A percentile compares a stretch with the other conserved stretches of the same genome.
Conservation (phyloP, 768 basidiomycete species). For the Calvatia gigantea region DNA sequence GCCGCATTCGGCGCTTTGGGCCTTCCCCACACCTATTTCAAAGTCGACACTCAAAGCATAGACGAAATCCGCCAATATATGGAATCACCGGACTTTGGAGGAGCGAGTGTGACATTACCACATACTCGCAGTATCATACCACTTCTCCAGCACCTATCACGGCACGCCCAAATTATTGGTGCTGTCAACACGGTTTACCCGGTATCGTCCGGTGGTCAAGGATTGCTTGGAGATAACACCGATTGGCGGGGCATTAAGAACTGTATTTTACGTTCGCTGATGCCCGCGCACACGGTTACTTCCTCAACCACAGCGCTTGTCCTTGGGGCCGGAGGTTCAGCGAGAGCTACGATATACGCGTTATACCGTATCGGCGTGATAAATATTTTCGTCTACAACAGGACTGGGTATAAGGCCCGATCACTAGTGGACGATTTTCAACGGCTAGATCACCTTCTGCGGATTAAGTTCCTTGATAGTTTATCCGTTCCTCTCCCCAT, state of each 20-base stretch:
- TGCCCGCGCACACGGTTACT: conserved; percentile 27
- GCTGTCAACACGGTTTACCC: conserved; percentile 77
- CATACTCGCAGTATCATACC: conserved; percentile 72
- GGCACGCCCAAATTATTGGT: conserved; percentile 63
- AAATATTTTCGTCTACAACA: conserved; percentile 68
- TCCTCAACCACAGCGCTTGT: conserved; percentile 49
- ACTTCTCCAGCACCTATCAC: conserved; percentile 58
- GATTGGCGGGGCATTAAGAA: conserved; percentile 74
- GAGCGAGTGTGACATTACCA: conserved; percentile 82
- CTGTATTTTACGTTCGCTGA: conserved; percentile 32
- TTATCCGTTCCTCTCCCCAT: conserved; percentile 40
- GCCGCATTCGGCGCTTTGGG: conserved; percentile 63
- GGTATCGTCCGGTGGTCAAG: conserved; percentile 27
- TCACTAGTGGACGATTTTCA: conserved; percentile 54
- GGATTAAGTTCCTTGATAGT: conserved; percentile 46
- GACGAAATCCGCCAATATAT: conserved; percentile 46
- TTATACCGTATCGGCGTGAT: conserved; percentile 56
- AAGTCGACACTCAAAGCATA: conserved; percentile 52
- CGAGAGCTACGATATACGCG: conserved; percentile 76
- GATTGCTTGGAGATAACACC: conserved; percentile 73
- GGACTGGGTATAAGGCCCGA: conserved; percentile 59
- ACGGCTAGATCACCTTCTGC: conserved; percentile 36
- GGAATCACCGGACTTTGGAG: conserved; percentile 56
- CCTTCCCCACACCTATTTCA: conserved; percentile 60
- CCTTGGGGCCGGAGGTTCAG: conserved; percentile 79